Conservation (phyloP, 768 basidiomycete genomes). For the Pleurotus tuoliensis region DNA sequence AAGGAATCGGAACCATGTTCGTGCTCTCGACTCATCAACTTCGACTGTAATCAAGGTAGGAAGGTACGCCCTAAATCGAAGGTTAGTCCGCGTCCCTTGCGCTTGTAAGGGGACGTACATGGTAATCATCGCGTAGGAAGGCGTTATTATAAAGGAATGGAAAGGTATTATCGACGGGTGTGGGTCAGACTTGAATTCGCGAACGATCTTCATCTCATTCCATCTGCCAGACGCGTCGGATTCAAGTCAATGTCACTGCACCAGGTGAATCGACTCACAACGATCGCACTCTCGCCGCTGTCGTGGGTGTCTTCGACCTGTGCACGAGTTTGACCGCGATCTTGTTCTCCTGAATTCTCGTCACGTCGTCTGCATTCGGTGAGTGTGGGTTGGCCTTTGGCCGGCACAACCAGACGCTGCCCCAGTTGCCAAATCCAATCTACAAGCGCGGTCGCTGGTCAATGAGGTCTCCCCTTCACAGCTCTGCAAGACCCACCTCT, state of each 20-base stretch:
- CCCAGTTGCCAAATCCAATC: constrained; percentile 94
- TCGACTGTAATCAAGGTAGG: constrained; percentile 86
- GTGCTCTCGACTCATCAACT: constrained; percentile 74
- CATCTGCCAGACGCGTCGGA: constrained; percentile 45
- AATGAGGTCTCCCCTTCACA: constrained; percentile 2
- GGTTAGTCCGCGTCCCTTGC: neutral
- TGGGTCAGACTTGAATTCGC: constrained; percentile 75
- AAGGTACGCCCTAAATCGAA: constrained; percentile 67
- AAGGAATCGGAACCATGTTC: constrained; percentile 78
- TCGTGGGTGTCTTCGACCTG: constrained; percentile 77
- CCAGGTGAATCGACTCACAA: constrained; percentile 47
- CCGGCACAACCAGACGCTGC: constrained; percentile 79
- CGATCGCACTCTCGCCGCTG: constrained; percentile 85
- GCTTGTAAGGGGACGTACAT: constrained; percentile 53
- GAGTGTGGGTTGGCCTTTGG: constrained; percentile 47
- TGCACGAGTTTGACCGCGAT: constrained; percentile 95
- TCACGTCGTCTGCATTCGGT: constrained; percentile 26
- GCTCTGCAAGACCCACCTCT: constrained; percentile 45
- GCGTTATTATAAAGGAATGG: constrained; percentile 90
- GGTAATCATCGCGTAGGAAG: constrained; percentile 86
- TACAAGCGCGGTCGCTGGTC: constrained; percentile 24
- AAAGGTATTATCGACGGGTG: constrained; percentile 94
- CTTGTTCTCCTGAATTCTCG: constrained; percentile 43
- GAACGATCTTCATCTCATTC: constrained; percentile 98
- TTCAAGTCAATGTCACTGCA: constrained; percentile 2